Percentiles rank a stretch among this genome's conserved stretches.
Evolutionary conservation across 2,329 filamentous ascomycete genomes (phyloP).

Genomic region (Xylariaceae sp.): DNA sequence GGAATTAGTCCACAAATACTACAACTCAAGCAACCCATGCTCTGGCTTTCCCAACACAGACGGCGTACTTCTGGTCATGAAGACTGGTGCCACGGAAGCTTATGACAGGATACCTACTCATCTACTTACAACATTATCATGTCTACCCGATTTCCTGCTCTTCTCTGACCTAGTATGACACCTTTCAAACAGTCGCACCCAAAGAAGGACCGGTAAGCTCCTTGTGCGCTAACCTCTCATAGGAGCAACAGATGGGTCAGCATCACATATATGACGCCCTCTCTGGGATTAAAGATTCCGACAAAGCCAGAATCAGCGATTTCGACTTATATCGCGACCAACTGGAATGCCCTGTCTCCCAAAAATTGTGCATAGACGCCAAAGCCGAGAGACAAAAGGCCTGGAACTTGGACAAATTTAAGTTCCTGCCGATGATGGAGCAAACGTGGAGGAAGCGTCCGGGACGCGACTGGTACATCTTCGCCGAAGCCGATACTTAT

Average conservation of each 20-base stretch:
- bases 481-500: slow-evolving; percentile 65
- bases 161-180: slow-evolving; percentile 58
- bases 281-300: slow-evolving; percentile 43
- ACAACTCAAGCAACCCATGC: slow-evolving; percentile 48
- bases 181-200: slow-evolving; percentile 1
- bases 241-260: slow-evolving; percentile 57
- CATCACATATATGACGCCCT: slow-evolving; percentile 49
- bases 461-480: slow-evolving; percentile 63
- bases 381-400: slow-evolving; percentile 43
- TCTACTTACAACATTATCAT: slow-evolving; percentile 59
- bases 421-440: slow-evolving; percentile 64
- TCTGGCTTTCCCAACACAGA: slow-evolving; percentile 50
- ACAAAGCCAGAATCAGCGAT: slow-evolving; percentile 48
- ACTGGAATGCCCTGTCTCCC: slow-evolving; percentile 52
- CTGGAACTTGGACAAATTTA: slow-evolving; percentile 67
- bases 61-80: slow-evolving; percentile 59
- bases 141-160: slow-evolving; percentile 60
- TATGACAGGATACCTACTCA: slow-evolving; percentile 61
- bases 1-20: slow-evolving; percentile 42
- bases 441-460: slow-evolving; percentile 61
- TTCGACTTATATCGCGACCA: slow-evolving; percentile 54
- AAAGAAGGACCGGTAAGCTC: not conserved
- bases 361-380: slow-evolving; percentile 50
- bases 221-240: slow-evolving; percentile 11
- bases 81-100: slow-evolving; percentile 63